These are phyloP conservation scores for Salisapilia sapeloensis DNA, from an alignment of 352 stramenopile genomes.

Conservation along the genomic window DNA sequence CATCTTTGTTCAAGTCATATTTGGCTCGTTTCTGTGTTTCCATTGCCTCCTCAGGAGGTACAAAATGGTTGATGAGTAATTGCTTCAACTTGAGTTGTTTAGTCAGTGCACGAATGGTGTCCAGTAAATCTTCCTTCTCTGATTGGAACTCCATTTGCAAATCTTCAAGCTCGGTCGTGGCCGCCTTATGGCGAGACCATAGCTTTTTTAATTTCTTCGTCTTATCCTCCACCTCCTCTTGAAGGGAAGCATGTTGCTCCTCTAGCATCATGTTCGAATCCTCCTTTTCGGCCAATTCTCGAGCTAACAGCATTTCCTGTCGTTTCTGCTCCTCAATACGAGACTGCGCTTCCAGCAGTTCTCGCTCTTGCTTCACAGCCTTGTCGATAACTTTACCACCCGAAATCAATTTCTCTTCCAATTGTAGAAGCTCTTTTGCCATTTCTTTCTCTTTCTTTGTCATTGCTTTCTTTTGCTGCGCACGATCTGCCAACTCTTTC, in stretches of 20 bases:
- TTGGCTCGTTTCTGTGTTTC: slow-evolving; percentile 65
- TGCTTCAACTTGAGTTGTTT: slow-evolving; percentile 93
- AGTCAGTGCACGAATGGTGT: slow-evolving; percentile 88
- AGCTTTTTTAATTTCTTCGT: slow-evolving; percentile 94
- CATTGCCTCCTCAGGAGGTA: slow-evolving; percentile 44
- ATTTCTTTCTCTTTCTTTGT: slow-evolving; percentile 83
- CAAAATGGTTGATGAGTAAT: slow-evolving; percentile 81
- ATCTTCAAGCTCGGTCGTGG: slow-evolving; percentile 83
- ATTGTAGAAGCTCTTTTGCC: slow-evolving; percentile 66
- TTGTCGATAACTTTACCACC: slow-evolving; percentile 90
- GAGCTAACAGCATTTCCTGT: slow-evolving; percentile 68
- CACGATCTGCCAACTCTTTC: slow-evolving; percentile 73
- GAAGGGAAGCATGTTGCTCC: slow-evolving; percentile 79
- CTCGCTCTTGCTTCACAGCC: slow-evolving; percentile 86
- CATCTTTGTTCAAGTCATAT: slow-evolving; percentile 81
- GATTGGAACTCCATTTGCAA: slow-evolving; percentile 86
- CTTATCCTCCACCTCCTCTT: slow-evolving; percentile 89
- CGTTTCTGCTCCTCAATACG: slow-evolving; percentile 77
- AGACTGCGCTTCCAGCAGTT: slow-evolving; percentile 79
- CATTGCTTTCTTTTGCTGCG: slow-evolving; percentile 64
- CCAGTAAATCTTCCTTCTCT: slow-evolving; percentile 91
- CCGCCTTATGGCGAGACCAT: slow-evolving; percentile 85
- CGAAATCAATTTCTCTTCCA: slow-evolving; percentile 77
- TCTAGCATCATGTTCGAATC: slow-evolving; percentile 86
- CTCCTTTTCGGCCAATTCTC: slow-evolving; percentile 87